Percentiles rank a stretch among this genome's conserved stretches.
Conservation (phyloP, 2,329 filamentous ascomycete genomes). For the Phoma sp. region DNA sequence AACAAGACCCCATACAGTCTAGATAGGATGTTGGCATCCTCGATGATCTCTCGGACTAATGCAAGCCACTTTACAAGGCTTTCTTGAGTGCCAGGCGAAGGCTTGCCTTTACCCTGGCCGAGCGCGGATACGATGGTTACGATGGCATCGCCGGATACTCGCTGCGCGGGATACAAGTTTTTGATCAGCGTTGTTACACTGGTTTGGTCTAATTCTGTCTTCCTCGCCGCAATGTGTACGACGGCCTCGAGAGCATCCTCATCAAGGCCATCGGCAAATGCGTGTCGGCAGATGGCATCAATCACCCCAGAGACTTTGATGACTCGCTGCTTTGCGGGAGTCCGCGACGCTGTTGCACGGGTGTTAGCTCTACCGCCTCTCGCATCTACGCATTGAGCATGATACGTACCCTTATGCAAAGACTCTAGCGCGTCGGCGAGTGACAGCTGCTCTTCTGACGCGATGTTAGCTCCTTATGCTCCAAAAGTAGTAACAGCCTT, state of each 20-base stretch:
- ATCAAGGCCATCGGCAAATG: constrained; percentile 73
- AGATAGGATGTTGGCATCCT: constrained; percentile 68
- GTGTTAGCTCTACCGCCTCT: constrained; percentile 31
- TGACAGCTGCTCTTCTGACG: constrained; percentile 38
- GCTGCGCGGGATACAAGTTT: constrained; percentile 76
- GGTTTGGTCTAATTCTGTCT: constrained; percentile 77
- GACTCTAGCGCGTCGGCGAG: constrained; percentile 47
- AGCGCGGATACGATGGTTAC: constrained; percentile 74
- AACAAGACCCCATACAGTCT: constrained; percentile 80
- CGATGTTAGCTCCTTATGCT: constrained; percentile 31
- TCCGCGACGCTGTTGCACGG: constrained; percentile 42
- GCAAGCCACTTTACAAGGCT: constrained; percentile 80
- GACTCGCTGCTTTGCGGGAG: constrained; percentile 70
- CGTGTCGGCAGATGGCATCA: constrained; percentile 67
- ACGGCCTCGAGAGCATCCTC: constrained; percentile 67
- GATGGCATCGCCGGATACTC: constrained; percentile 67
- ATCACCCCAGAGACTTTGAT: constrained; percentile 69
- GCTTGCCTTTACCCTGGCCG: constrained; percentile 80
- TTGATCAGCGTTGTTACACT: constrained; percentile 73
- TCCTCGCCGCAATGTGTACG: constrained; percentile 70
- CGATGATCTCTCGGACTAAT: constrained; percentile 75
- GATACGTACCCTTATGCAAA: constrained; percentile 44
- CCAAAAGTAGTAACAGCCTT: constrained; percentile 20
- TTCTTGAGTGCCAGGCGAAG: constrained; percentile 73
- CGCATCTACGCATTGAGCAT: constrained; percentile 23